These are phyloP conservation scores for Aspergillus sp. DNA, from an alignment of 2,329 filamentous ascomycete genomes.

Conservation along the genomic window DNA sequence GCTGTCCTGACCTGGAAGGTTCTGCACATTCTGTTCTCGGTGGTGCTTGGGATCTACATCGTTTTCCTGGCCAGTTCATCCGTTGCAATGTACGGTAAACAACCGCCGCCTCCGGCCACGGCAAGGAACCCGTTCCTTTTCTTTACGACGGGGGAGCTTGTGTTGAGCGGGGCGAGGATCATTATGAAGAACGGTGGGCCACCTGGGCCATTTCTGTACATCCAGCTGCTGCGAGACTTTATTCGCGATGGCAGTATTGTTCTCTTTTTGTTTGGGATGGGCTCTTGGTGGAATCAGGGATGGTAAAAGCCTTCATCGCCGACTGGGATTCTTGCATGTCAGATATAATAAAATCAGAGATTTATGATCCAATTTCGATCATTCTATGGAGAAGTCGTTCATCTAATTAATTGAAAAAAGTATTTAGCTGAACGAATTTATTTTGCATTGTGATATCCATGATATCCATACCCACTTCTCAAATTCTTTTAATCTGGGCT, in stretches of 20 bases:
- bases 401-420: not conserved
- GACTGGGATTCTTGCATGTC: not conserved
- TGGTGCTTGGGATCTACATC: conserved; percentile 57
- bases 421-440: not conserved
- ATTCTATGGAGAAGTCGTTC: not conserved
- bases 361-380: not conserved
- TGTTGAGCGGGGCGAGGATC: conserved; percentile 41
- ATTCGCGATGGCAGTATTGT: conserved; percentile 46
- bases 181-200: conserved; percentile 28
- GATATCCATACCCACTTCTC: too few species aligned
- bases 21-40: conserved; percentile 58
- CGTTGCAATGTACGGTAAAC: conserved; percentile 38
- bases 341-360: not conserved
- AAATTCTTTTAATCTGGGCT: not conserved
- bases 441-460: not conserved
- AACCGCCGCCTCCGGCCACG: conserved; percentile 46
- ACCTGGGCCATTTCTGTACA: conserved; percentile 30
- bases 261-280: conserved; percentile 46
- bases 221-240: conserved; percentile 41
- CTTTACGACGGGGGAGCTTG: conserved; percentile 49
- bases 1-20: conserved; percentile 53
- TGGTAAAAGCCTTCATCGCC: conserved; percentile 22
- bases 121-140: conserved; percentile 46
- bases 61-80: conserved; percentile 38
- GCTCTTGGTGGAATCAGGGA: conserved; percentile 40